Base-by-base conservation (phyloP, 371 early-diverging fungal species). In the Mucor velutinosus region DNA sequence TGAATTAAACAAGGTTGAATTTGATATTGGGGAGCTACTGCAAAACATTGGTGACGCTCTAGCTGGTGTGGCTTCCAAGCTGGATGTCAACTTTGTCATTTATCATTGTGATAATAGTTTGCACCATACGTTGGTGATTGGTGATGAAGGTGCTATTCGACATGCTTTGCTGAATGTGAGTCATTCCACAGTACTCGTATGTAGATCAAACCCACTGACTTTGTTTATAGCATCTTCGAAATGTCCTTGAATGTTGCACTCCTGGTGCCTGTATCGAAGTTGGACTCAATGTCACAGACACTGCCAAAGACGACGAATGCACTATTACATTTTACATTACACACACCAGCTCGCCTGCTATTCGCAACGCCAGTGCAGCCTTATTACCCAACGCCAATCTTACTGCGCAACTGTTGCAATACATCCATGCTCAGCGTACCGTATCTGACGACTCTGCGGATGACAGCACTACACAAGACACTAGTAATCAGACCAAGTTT, bases 201-300 rank as follows among this genome's bases (percentile, higher is more conserved):
- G 21, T 19, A 47, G 17, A 47, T 19, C 11, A 0, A 56, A 32
- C 32, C 32, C 15, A 29, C 55, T 27, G 7, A 11, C n/a, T 8
- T 58, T 30, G 7, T 27, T 11, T 75, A 89, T 75, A 89, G 87
- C 75, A 87, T 17, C 71, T 89, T 43, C 80, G 83, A 45, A 84
- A 78, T 53, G 80, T 88, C 21, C 72, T 90, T 35, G 84, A 85
- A 63, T 80, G 83, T 7, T 86, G 86, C 29, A 81, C 79, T 33
- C 74, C 82, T 12, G 89, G 89, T 27, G 80, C 87, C 12, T 85
- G 80, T 7, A 78, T 90, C 45, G 90, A 90, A 69, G 74, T 90
- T 8, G 87, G 89, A 32, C 64, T 90, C 49, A 76, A 79, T 14
- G 70, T 84, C 7, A 55, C 57, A 15, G 37, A 69, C 19, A 39